Evolutionary conservation across 352 stramenopile species (phyloP).

Genomic region (Aphanomyces cochlioides): DNA sequence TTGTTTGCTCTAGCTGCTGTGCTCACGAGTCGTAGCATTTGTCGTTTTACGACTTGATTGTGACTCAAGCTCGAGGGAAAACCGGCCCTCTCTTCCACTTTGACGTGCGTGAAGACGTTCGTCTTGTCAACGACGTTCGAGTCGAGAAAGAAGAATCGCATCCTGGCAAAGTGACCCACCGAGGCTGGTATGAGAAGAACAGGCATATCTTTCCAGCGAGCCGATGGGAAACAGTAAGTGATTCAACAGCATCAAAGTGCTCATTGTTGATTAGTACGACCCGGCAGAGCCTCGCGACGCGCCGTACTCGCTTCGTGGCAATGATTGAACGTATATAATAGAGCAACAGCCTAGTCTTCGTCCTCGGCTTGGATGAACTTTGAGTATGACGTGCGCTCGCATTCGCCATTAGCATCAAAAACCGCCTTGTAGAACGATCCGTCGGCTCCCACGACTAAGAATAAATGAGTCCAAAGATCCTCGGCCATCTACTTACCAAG

Average conservation of each 20-base stretch:
- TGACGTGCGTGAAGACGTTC: slow-evolving; percentile 92
- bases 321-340: slow-evolving; percentile 4
- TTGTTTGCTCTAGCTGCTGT: slow-evolving; percentile 1
- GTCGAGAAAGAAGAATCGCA: slow-evolving; percentile 98
- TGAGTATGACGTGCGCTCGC: slow-evolving; percentile 86
- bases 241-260: neutral
- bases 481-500: slow-evolving; percentile 49
- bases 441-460: slow-evolving; percentile 74
- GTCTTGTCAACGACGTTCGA: slow-evolving; percentile 88
- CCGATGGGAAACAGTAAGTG: slow-evolving; percentile 93
- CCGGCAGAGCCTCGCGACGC: slow-evolving; percentile 9
- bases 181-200: slow-evolving; percentile 98
- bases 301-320: slow-evolving; percentile 4
- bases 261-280: slow-evolving; percentile 19
- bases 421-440: slow-evolving; percentile 87
- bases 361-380: slow-evolving; percentile 88
- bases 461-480: neutral
- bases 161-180: slow-evolving; percentile 96
- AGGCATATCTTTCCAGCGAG: slow-evolving; percentile 99
- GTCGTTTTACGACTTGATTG: slow-evolving; percentile 99
- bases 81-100: slow-evolving; percentile 98
- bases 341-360: slow-evolving; percentile 51
- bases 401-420: slow-evolving; percentile 83
- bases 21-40: slow-evolving; percentile 66
- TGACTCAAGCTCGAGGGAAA: slow-evolving; percentile 96